Percentiles rank a stretch among this genome's conserved stretches.
Conservation (phyloP, 2,329 filamentous ascomycete species). For the Xylariaceae sp. region DNA sequence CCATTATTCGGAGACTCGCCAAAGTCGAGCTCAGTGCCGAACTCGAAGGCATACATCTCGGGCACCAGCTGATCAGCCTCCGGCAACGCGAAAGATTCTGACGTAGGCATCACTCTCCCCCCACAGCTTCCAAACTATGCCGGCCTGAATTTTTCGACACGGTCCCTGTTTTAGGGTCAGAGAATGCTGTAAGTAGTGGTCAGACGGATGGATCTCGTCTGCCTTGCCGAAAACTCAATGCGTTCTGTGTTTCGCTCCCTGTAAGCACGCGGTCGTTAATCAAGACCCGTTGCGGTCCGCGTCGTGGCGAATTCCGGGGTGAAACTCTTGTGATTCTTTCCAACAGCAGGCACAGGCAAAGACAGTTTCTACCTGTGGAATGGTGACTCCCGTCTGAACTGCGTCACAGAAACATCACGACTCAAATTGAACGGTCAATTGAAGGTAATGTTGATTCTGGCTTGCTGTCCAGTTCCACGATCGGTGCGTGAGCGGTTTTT, state of each 20-base stretch:
- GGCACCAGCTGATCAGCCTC: constrained; percentile 31
- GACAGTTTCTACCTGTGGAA: background rate
- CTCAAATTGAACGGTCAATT: constrained; percentile 9
- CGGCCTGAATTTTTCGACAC: background rate
- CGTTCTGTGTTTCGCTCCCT: too few species aligned
- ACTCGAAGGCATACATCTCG: constrained; percentile 32
- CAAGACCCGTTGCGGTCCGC: background rate
- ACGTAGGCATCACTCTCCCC: constrained; percentile 22
- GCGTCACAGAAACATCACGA: constrained; percentile 22
- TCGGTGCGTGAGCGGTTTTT: constrained; percentile 3
- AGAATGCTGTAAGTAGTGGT: background rate
- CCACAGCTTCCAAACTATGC: background rate
- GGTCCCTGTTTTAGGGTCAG: too few species aligned
- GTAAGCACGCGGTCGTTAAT: background rate
- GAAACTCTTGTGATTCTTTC: background rate
- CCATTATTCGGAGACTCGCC: constrained; percentile 32
- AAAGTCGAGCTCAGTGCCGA: constrained; percentile 35
- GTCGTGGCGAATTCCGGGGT: background rate
- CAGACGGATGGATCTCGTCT: background rate
- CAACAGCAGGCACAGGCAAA: background rate
- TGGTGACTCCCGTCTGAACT: constrained; percentile 10
- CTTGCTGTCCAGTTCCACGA: constrained; percentile 4
- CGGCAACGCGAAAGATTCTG: constrained; percentile 21
- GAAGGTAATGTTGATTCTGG: constrained; percentile 7
- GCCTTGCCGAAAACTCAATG: background rate